phyloP scores from a whole-genome alignment of 371 early-diverging fungal species.

The Phascolomyces articulosus region DNA sequence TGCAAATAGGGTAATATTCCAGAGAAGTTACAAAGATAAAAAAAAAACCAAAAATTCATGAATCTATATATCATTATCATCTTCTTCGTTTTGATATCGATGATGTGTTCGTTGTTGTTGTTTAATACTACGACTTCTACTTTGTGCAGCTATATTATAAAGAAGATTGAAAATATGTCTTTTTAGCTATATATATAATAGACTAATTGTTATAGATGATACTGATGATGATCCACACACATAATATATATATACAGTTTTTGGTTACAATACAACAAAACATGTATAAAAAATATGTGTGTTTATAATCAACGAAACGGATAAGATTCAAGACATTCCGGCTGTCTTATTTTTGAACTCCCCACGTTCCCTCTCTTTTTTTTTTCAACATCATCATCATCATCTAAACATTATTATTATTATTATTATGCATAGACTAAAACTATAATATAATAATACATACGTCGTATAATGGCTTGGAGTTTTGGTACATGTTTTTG shows the following conservation, averaged over 20 bases:
- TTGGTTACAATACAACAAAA: too few relatives aligned
- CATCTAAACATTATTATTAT: too few relatives aligned
- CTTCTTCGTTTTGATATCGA: background rate
- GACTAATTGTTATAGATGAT: too few relatives aligned
- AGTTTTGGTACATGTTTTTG: conserved; percentile 49
- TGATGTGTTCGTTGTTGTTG: background rate
- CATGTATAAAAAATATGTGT: too few relatives aligned
- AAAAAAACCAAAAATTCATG: background rate
- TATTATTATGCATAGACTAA: too few relatives aligned
- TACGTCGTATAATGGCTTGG: conserved; percentile 29
- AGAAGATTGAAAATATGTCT: background rate
- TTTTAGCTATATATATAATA: too few relatives aligned
- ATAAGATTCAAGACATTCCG: conserved; percentile 2
- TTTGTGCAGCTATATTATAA: background rate
- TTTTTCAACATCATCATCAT: too few relatives aligned
- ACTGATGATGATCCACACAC: too few relatives aligned
- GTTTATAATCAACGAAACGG: too few relatives aligned
- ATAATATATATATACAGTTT: too few relatives aligned
- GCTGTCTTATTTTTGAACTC: conserved; percentile 6
- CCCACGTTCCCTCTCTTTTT: background rate
- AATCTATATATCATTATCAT: background rate
- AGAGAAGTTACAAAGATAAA: background rate
- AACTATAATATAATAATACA: background rate
- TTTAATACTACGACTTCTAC: background rate
- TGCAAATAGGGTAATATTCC: too few relatives aligned